Evolutionary conservation across 768 basidiomycete genomes (phyloP), one percentile per base, ranked within the genome.

Genomic region (Hypsizygus marmoreus): DNA sequence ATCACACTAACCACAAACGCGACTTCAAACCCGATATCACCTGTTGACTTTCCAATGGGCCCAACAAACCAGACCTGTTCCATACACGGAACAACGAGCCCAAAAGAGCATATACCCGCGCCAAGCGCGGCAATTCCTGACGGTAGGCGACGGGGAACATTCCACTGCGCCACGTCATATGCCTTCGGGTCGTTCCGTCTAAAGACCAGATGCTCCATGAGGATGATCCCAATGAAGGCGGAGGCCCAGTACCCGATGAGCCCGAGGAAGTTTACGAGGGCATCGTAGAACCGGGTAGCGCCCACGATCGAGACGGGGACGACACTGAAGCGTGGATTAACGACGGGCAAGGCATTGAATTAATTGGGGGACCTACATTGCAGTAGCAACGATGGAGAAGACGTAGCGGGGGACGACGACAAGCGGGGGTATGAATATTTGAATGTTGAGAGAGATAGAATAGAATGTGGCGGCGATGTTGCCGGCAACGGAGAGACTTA

Each of bases 391-490:
- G 10, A 91, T 57, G 0, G 88, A 87, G 60, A 91, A 86, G 22
- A 89, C 68, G 58, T 89, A 92, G 61, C 91, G 75, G 0, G 90
- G 90, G 16, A 91, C 77, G 39, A 62, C 55, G 12, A 76, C 67
- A 20, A 85, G 64, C 14, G 68, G 71, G 0, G 88, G 87, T 4
- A 86, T 61, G 55, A 84, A 73, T 1, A 86, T 73, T 59, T 92
- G 90, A 52, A 89, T 70, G 59, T 81, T 84, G 47, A 92, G 74
- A 1, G 82, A 80, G 46, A 86, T 78, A 33, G 86, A 89, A 64
- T 97, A 97, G 50, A 92, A 82, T 5, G 88, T 86, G 2, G 84
- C 80, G 1, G 89, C 87, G 34, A 90, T 85, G 66, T 93, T 94
- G 2, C 80, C 88, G 2, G 83, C 81, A 31, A 92, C 88, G 37